These are phyloP conservation scores for Coemansia sp. DNA, from an alignment of 192 early-diverging fungal species.

Conservation along the genomic window DNA sequence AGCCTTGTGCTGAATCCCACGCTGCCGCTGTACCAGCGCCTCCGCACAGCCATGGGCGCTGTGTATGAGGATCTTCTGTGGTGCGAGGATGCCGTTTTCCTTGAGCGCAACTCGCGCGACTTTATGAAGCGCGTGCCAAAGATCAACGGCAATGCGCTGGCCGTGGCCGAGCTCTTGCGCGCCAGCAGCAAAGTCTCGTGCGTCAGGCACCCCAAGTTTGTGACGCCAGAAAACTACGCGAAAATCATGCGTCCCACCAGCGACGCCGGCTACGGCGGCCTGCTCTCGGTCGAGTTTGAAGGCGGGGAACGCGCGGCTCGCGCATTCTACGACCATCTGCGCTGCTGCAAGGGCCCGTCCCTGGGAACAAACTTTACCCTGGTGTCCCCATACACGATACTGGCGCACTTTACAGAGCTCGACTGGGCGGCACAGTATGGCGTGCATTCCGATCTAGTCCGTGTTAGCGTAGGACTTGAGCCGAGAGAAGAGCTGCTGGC, in stretches of 20 bases:
- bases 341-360: conserved; percentile 90
- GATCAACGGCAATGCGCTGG: conserved; percentile 84
- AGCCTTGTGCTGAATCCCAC: conserved; percentile 84
- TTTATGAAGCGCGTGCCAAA: conserved; percentile 72
- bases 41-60: conserved; percentile 59
- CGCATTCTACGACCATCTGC: conserved; percentile 80
- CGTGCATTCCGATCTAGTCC: conserved; percentile 73
- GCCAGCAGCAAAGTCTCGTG: conserved; percentile 68
- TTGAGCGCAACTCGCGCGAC: conserved; percentile 92
- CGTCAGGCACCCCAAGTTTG: conserved; percentile 88
- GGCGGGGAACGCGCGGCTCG: conserved; percentile 56
- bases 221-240: conserved; percentile 68
- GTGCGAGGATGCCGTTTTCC: conserved; percentile 91
- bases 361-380: conserved; percentile 97
- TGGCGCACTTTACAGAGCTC: conserved; percentile 93
- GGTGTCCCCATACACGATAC: conserved; percentile 89
- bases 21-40: conserved; percentile 54
- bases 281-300: conserved; percentile 81
- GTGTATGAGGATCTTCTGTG: conserved; percentile 86
- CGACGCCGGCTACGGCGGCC: conserved; percentile 81
- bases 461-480: conserved; percentile 92
- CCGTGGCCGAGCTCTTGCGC: conserved; percentile 69
- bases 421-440: conserved; percentile 90
- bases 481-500: conserved; percentile 66
- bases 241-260: conserved; percentile 56